phyloP scores from a whole-genome alignment of 2,329 filamentous ascomycete genomes.

The Triangularia setosa region DNA sequence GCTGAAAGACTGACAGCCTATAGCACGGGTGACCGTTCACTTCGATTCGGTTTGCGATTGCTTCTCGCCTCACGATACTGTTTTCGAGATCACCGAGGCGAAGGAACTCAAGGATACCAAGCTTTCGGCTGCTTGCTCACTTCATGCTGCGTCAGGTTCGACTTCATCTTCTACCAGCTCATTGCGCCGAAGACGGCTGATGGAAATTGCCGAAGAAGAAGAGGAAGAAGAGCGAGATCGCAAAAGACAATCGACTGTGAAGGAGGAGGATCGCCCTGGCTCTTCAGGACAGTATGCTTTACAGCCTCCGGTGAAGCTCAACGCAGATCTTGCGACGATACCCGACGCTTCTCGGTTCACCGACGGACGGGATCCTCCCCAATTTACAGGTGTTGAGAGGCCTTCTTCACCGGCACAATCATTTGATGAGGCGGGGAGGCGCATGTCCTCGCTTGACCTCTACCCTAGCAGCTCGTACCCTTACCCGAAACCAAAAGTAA shows the following conservation, averaged over 20 bases:
- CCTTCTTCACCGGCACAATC: constrained; percentile 45
- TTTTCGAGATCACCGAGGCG: constrained; percentile 69
- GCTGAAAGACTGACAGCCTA: constrained; percentile 27
- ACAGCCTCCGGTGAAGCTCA: constrained; percentile 44
- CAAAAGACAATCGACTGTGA: constrained; percentile 55
- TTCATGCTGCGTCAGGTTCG: constrained; percentile 83
- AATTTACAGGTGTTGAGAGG: constrained; percentile 45
- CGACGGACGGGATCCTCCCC: constrained; percentile 47
- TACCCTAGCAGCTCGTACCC: constrained; percentile 47
- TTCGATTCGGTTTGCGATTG: constrained; percentile 63
- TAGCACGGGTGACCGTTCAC: constrained; percentile 78
- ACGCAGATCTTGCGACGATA: constrained; percentile 48
- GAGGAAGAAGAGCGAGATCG: constrained; percentile 59
- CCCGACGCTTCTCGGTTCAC: constrained; percentile 50
- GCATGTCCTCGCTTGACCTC: constrained; percentile 49
- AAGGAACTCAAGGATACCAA: constrained; percentile 83
- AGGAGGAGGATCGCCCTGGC: constrained; percentile 39
- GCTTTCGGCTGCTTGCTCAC: constrained; percentile 80
- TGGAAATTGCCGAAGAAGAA: constrained; percentile 91
- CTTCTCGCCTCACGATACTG: constrained; percentile 82
- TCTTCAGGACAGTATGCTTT: constrained; percentile 32
- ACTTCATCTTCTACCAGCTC: constrained; percentile 82
- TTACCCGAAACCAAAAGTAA: constrained; percentile 73
- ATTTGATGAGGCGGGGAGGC: constrained; percentile 39
- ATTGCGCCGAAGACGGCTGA: constrained; percentile 68